These are phyloP conservation scores for Gamsiella multidivaricata DNA, from an alignment of 192 early-diverging fungal species.

Conservation along the genomic window DNA sequence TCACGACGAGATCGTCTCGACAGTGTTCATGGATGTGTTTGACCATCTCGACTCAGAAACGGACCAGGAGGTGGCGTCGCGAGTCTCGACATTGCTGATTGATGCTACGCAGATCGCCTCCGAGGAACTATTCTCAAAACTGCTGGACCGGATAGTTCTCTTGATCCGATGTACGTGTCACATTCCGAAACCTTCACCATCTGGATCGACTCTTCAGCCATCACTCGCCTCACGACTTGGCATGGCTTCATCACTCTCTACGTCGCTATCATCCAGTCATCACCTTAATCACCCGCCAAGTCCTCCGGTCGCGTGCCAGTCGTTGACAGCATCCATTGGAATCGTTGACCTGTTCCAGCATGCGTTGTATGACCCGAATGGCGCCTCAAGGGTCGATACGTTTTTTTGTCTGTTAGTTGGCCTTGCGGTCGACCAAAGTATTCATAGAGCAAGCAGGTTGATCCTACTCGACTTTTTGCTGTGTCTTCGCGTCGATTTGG, in stretches of 20 bases:
- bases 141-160: conserved; percentile 48
- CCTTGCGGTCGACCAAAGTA: conserved; percentile 50
- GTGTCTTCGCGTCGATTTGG: conserved; percentile 61
- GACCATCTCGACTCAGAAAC: conserved; percentile 49
- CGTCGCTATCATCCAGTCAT: conserved; percentile 10
- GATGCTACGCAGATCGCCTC: conserved; percentile 38
- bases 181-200: conserved; percentile 16
- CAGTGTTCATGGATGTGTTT: conserved; percentile 61
- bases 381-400: conserved; percentile 41
- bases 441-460: conserved; percentile 58
- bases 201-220: conserved; percentile 12
- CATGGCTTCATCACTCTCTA: conserved; percentile 41
- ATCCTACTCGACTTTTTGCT: conserved; percentile 62
- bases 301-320: conserved; percentile 41
- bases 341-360: conserved; percentile 62
- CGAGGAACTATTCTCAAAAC: conserved; percentile 40
- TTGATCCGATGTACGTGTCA: conserved; percentile 57
- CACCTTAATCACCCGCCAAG: not conserved
- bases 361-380: conserved; percentile 48
- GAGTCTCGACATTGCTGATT: conserved; percentile 55
- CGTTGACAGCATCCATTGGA: conserved; percentile 51
- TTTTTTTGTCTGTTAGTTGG: conserved; percentile 56
- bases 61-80: conserved; percentile 45
- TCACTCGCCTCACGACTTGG: conserved; percentile 43
- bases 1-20: conserved; percentile 53